Evolutionary conservation across 2,329 filamentous ascomycete genomes (phyloP).

Genomic region (Epichloe amarillans): DNA sequence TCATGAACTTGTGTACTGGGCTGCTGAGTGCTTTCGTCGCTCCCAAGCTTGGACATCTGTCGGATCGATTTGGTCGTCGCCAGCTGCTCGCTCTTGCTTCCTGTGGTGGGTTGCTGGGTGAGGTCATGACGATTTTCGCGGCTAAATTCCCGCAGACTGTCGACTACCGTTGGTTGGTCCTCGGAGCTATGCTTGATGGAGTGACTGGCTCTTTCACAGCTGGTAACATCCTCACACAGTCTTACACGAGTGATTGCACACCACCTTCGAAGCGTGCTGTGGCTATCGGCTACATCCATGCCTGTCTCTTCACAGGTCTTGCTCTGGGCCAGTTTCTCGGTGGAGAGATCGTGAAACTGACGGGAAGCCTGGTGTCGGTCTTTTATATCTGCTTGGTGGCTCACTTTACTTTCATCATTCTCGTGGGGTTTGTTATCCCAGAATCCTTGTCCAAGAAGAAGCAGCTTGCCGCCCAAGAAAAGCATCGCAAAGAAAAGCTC

Average conservation of each 20-base stretch:
- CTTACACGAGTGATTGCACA: slow-evolving; percentile 84
- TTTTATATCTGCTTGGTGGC: slow-evolving; percentile 71
- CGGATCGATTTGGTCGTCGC: slow-evolving; percentile 75
- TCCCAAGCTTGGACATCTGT: slow-evolving; percentile 72
- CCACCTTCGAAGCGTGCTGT: slow-evolving; percentile 66
- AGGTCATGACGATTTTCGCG: slow-evolving; percentile 66
- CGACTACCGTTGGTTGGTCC: slow-evolving; percentile 64
- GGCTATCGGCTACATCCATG: slow-evolving; percentile 80
- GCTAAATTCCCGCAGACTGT: slow-evolving; percentile 61
- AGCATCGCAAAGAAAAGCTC: slow-evolving; percentile 37
- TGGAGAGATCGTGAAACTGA: slow-evolving; percentile 64
- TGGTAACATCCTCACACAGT: slow-evolving; percentile 61
- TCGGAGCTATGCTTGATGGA: slow-evolving; percentile 69
- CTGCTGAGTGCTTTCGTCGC: slow-evolving; percentile 67
- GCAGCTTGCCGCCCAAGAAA: slow-evolving; percentile 57
- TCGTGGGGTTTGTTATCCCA: slow-evolving; percentile 58
- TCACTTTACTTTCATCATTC: slow-evolving; percentile 61
- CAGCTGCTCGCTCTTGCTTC: slow-evolving; percentile 61
- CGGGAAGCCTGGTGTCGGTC: slow-evolving; percentile 61
- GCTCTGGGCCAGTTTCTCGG: slow-evolving; percentile 75
- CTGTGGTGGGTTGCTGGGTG: slow-evolving; percentile 58
- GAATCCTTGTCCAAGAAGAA: slow-evolving; percentile 70
- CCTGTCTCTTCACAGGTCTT: slow-evolving; percentile 77
- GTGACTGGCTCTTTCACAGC: slow-evolving; percentile 80
- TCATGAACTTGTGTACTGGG: slow-evolving; percentile 61